These are phyloP conservation scores for Colletotrichum theobromicola DNA, from an alignment of 2,329 filamentous ascomycete genomes.

Conservation along the genomic window DNA sequence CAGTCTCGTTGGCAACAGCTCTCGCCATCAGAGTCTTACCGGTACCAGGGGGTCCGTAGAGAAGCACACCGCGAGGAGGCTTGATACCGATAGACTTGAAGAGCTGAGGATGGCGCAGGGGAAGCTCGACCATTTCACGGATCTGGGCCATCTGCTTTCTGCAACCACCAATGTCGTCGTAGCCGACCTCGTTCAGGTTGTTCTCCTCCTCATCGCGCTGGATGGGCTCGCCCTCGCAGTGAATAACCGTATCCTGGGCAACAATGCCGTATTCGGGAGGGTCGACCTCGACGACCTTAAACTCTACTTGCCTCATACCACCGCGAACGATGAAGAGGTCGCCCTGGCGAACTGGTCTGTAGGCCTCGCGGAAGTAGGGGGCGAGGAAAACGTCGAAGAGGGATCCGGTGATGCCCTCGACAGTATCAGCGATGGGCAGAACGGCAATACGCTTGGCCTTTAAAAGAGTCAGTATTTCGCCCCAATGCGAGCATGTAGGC, in stretches of 20 bases:
- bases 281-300: slow-evolving; percentile 99
- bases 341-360: slow-evolving; percentile 95
- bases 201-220: slow-evolving; percentile 99
- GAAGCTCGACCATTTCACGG: slow-evolving; percentile 96
- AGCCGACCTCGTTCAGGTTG: slow-evolving; percentile 98
- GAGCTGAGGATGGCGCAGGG: slow-evolving; percentile 93
- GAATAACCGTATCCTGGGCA: slow-evolving; percentile 97
- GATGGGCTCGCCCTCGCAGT: slow-evolving; percentile 95
- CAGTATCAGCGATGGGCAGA: slow-evolving; percentile 95
- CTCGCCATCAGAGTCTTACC: slow-evolving; percentile 99
- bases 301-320: slow-evolving; percentile 98
- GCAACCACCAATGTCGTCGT: slow-evolving; percentile 99
- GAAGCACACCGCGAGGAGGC: slow-evolving; percentile 95
- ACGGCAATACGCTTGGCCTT: slow-evolving; percentile 99
- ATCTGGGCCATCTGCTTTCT: slow-evolving; percentile 99
- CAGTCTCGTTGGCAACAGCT: slow-evolving; percentile 98
- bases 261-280: slow-evolving; percentile 99
- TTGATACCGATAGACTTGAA: slow-evolving; percentile 99
- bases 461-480: slow-evolving; percentile 27
- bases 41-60: slow-evolving; percentile 96
- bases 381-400: slow-evolving; percentile 99
- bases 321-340: slow-evolving; percentile 97
- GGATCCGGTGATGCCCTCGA: slow-evolving; percentile 96
- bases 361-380: slow-evolving; percentile 99
- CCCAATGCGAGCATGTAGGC: background rate